Conservation (phyloP, 331 rosid species). For the Spiraea crenata region DNA sequence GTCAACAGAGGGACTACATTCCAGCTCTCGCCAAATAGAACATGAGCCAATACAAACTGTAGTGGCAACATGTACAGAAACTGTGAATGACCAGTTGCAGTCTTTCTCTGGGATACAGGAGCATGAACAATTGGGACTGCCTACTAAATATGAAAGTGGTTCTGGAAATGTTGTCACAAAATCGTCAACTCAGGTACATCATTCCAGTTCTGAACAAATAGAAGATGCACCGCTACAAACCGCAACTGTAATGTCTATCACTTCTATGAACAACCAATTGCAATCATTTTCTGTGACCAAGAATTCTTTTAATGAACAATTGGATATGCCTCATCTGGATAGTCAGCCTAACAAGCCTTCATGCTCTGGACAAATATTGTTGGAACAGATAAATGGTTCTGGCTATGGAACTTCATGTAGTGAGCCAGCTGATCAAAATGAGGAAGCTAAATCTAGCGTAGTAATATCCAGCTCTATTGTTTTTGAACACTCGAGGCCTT, state of each 20-base stretch:
- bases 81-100: constrained; percentile 1
- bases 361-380: constrained; percentile 15
- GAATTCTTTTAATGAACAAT: constrained; percentile 22
- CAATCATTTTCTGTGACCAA: constrained; percentile 8
- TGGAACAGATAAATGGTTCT: constrained; percentile 30
- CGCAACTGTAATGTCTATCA: constrained; percentile 3
- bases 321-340: constrained; percentile 20
- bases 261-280: neutral
- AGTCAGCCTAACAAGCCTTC: constrained; percentile 29
- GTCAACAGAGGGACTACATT: constrained; percentile 10
- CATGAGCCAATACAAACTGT: constrained; percentile 7
- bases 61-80: neutral
- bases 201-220: neutral
- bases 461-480: constrained; percentile 25
- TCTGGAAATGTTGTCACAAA: constrained; percentile 22
- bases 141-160: constrained; percentile 2
- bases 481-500: constrained; percentile 25
- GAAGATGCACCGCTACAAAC: constrained; percentile 17
- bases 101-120: neutral
- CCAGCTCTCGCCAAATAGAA: neutral
- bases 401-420: constrained; percentile 31
- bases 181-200: constrained; percentile 13
- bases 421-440: constrained; percentile 34
- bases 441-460: constrained; percentile 33
- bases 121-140: constrained; percentile 3